A percentile compares a stretch with the other conserved stretches of the same genome.
Conservation (phyloP, 2,329 filamentous ascomycete species). For the Microsporum audouinii region DNA sequence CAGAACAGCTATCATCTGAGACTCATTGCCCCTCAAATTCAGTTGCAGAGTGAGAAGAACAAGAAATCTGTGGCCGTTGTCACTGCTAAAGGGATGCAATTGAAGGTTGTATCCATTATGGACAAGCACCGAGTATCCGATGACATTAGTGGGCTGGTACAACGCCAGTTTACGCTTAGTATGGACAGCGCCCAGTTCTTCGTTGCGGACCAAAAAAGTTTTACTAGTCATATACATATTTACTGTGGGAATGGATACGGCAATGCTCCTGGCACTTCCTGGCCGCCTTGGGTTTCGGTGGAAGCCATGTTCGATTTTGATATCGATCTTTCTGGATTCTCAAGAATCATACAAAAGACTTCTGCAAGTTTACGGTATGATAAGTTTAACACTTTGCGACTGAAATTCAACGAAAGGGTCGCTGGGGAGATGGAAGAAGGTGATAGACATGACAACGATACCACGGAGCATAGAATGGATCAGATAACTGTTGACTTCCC, state of each 20-base stretch:
- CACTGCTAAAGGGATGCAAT: constrained; percentile 93
- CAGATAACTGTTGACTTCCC: constrained; percentile 96
- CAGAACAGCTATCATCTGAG: constrained; percentile 92
- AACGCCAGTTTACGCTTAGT: constrained; percentile 81
- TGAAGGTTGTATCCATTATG: constrained; percentile 96
- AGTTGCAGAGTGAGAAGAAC: constrained; percentile 97
- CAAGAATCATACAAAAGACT: constrained; percentile 90
- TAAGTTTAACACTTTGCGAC: constrained; percentile 91
- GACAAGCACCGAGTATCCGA: constrained; percentile 89
- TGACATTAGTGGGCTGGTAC: constrained; percentile 86
- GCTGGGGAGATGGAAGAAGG: constrained; percentile 42
- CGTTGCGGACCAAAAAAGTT: constrained; percentile 85
- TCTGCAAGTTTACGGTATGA: constrained; percentile 90
- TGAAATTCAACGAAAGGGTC: constrained; percentile 95
- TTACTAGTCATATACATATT: constrained; percentile 76
- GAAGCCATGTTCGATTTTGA: constrained; percentile 98
- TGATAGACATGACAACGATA: constrained; percentile 37
- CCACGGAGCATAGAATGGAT: constrained; percentile 66
- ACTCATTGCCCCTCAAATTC: constrained; percentile 92
- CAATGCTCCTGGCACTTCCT: constrained; percentile 68
- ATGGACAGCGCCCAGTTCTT: constrained; percentile 99
- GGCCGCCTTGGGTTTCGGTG: constrained; percentile 97
- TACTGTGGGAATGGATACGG: constrained; percentile 94
- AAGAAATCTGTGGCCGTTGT: constrained; percentile 93
- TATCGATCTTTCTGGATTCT: constrained; percentile 91